Evolutionary conservation across 768 basidiomycete species (phyloP), one percentile per base, ranked within the genome.

Genomic region (Pholiota molesta): DNA sequence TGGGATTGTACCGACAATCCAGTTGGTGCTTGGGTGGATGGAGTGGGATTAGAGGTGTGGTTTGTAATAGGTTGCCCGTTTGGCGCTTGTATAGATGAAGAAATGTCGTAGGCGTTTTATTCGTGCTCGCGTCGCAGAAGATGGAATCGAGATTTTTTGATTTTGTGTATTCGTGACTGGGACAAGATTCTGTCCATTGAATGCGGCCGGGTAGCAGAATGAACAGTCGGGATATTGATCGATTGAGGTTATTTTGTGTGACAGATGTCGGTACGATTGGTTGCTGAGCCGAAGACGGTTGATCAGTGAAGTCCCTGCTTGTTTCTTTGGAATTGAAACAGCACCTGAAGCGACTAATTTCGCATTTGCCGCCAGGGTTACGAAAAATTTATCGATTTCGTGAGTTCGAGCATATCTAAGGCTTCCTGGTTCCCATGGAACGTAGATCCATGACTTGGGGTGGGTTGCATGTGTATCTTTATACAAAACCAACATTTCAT

Each of bases 321-420:
- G 35, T 37, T 13, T 37, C 35, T 37, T 37, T 1, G 35, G 23
- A 23, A 21, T 4, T 49, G 19, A 17, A 21, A 44, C 4, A 31
- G 14, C 35, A 28, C 28, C 52, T 14, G 31, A 42, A 45, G 49
- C 28, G 8, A 44, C 16, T 10, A 47, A 26, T 14, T 11, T 33
- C 14, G 59, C 42, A 60, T 53, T 60, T 5, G 33, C 28, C 26
- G 42, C 37, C 17, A 55, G 28, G 4, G 49, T 17, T 13, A 11
- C 37, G 28, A 58, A 58, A 47, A 58, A 58, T 17, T 37, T 58
- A 49, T 58, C 57, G 17, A 58, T 58, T 17, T 58, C 45, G 16
- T 11, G 14, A 39, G 57, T 58, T 47, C 47, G 51, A 11, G 29
- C 47, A 28, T 49, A 58, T 19, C 16, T 17, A 17, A 1, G 17